Base-by-base conservation (phyloP, 352 stramenopile genomes). In the Nothophytophthora sp. region DNA sequence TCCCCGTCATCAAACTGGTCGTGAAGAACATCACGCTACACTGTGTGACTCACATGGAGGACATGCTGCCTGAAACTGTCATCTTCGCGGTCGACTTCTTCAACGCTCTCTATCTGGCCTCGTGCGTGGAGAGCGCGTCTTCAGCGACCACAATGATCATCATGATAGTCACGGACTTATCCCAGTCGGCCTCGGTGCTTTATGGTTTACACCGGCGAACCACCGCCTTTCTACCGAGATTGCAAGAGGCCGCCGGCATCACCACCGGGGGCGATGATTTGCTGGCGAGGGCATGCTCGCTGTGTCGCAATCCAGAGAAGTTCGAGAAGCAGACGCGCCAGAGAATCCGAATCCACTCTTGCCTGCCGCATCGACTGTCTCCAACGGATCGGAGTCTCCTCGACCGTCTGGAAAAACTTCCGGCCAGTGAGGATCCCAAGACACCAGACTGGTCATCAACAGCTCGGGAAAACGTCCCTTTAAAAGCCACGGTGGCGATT, bases 31-130 rank as follows among this genome's bases (percentile, higher is more conserved):
- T 54, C 33, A 60, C 58, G 13, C 39, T 50, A 2, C 33, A 43
- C 0, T 22, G 18, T 1, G 23, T 50, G 16, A 12, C 4, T 0
- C 39, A 37, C 19, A 25, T 53, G 11, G 29, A 37, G 0, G 56
- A 56, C 16, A 5, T 53, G 19, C 41, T 47, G 18, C 50, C 49
- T 1, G 50, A 52, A 18, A 27, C 53, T 6, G 52, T 76, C 16
- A 60, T 76, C 23, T 70, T 73, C 46, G 63, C 50, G 10, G 40
- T 69, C 13, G 48, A 72, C 20, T 52, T 67, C 27, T 72, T 70
- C 44, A 62, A 55, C 35, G 48, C 63, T 20, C 47, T 73, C 11
- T 76, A 63, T 28, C 42, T 68, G 4, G 30, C 55, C 6, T 65
- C 37, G 24, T 65, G 63, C 46, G 55, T 76, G 53, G 61, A 76